Evolutionary conservation across 2,329 filamentous ascomycete genomes (phyloP).

Genomic region (Trichoderma polysporum): DNA sequence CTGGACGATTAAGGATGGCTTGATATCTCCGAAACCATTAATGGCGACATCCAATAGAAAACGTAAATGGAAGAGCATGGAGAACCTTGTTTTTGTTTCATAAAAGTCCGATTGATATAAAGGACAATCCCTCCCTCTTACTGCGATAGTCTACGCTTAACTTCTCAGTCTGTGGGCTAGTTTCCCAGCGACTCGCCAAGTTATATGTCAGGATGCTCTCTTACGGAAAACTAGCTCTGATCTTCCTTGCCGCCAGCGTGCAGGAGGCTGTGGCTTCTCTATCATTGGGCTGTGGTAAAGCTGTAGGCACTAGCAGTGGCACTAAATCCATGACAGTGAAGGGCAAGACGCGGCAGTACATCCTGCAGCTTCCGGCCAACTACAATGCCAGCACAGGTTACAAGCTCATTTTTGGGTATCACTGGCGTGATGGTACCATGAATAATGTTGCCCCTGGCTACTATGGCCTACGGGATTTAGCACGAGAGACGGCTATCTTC

Average conservation of each 20-base stretch:
- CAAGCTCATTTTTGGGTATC: not conserved
- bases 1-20: not conserved
- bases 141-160: not conserved
- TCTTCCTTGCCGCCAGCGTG: not conserved
- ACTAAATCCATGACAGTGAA: not conserved
- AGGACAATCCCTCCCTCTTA: not conserved
- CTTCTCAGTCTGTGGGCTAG: not conserved
- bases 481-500: not conserved
- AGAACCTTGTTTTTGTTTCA: not conserved
- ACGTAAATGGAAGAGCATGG: not conserved
- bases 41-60: not conserved
- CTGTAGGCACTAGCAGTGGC: not conserved
- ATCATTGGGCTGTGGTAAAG: not conserved
- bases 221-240: not conserved
- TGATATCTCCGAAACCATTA: not conserved
- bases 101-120: not conserved
- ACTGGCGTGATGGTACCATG: not conserved
- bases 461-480: not conserved
- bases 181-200: not conserved
- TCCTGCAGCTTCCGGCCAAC: not conserved
- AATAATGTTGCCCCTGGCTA: not conserved
- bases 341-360: not conserved
- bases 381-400: not conserved
- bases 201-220: not conserved
- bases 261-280: not conserved